These are phyloP conservation scores for Metschnikowia matae DNA, from an alignment of 805 yeast species.

Conservation along the genomic window DNA sequence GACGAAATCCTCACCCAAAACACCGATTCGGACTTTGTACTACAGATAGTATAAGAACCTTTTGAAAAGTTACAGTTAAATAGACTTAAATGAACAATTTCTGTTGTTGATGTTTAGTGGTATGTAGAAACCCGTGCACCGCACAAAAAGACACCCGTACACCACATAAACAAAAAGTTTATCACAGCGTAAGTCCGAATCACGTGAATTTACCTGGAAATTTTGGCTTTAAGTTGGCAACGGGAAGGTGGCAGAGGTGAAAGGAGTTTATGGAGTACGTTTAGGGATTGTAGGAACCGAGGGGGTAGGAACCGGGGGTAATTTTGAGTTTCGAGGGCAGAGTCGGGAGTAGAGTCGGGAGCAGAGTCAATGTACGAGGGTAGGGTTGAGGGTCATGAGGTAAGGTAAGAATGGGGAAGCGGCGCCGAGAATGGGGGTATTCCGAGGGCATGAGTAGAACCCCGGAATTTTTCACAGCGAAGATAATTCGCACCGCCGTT, in stretches of 20 bases:
- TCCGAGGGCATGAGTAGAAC: neutral
- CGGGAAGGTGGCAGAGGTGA: too few species aligned
- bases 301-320: too few species aligned
- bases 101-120: neutral
- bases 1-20: neutral
- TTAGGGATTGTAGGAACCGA: too few species aligned
- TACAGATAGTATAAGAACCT: neutral
- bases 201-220: too few species aligned
- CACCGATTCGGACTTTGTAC: conserved; percentile 1
- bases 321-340: too few species aligned
- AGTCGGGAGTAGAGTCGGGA: too few species aligned
- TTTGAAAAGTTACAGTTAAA: neutral
- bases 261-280: too few species aligned
- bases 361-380: too few species aligned
- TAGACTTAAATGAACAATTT: neutral
- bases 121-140: neutral
- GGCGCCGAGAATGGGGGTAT: neutral
- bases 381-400: too few species aligned
- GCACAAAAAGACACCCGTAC: neutral
- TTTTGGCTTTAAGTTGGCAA: too few species aligned
- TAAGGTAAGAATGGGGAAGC: neutral
- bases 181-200: too few species aligned
- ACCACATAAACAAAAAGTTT: too few species aligned
- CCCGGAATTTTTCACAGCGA: neutral
- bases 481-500: neutral